Percentiles rank a stretch among this genome's conserved stretches.
These are phyloP conservation scores for Irpex sp. DNA, from an alignment of 1,284 basidiomycete species.

Conservation along the genomic window DNA sequence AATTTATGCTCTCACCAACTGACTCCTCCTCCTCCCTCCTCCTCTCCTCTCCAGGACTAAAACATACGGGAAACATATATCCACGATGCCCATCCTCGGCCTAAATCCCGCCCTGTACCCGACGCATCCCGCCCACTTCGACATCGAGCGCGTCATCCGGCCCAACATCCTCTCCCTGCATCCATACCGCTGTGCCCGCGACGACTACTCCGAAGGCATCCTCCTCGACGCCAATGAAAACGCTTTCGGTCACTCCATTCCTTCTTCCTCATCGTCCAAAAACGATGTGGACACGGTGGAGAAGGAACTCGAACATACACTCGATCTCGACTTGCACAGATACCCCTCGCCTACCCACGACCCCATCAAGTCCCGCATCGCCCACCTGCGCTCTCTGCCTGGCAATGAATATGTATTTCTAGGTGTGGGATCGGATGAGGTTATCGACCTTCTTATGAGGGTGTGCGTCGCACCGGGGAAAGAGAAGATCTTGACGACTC, in stretches of 20 bases:
- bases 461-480: conserved; percentile 80
- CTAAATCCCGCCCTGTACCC: conserved; percentile 38
- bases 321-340: conserved; percentile 66
- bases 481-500: conserved; percentile 84
- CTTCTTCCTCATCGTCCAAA: conserved; percentile 21
- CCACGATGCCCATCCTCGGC: conserved; percentile 44
- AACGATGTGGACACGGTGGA: conserved; percentile 16
- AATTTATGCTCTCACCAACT: not conserved
- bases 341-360: conserved; percentile 87
- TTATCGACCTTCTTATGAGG: conserved; percentile 93
- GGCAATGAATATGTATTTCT: conserved; percentile 80
- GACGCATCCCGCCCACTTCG: conserved; percentile 71
- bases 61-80: no score
- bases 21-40: not conserved
- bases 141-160: conserved; percentile 81
- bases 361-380: conserved; percentile 77
- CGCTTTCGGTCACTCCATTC: conserved; percentile 85
- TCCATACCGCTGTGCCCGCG: conserved; percentile 94
- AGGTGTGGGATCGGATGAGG: conserved; percentile 96
- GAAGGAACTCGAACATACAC: conserved; percentile 29
- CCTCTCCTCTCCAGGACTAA: not conserved
- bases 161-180: conserved; percentile 91
- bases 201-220: conserved; percentile 92
- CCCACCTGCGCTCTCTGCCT: conserved; percentile 65
- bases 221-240: conserved; percentile 99